Evolutionary conservation across 495 filamentous ascomycete species (phyloP), one percentile per base, ranked within the genome.

Genomic region (Haplographium delicatum): DNA sequence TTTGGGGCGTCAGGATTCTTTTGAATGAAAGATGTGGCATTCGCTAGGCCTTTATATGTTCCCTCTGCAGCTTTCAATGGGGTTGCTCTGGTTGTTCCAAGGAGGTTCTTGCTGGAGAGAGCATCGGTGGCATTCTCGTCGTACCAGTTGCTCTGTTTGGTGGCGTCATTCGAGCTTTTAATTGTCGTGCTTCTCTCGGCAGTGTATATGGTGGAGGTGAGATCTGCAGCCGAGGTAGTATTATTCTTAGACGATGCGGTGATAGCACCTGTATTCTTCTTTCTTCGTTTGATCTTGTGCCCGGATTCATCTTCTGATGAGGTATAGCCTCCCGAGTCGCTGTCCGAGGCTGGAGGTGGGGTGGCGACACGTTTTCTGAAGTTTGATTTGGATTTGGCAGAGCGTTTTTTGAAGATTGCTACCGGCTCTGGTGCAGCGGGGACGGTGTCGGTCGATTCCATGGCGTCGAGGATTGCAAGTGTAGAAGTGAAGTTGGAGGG

Each of bases 71-170:
- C 35, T 41, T 53, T 43, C 39, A 57, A 37, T 38, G 61, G 47
- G n/a, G 58, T 51, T 31, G 54, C 55, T 45, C 79, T 69, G 11
- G 85, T 85, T 18, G 75, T 80, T 10, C 85, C 85, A 11, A 88
- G 71, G 0, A 89, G 71, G 48, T 74, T 80, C 63, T 80, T 81
- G 10, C 72, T 66, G 39, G 71, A 81, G 24, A 84, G 57, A 13
- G 68, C 67, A 43, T 57, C 56, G 23, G 44, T 57, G 20, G 70
- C 63, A 39, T 79, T 72, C 44, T 91, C 85, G 53, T 90, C 89
- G 68, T 86, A 93, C 89, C 90, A 96, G 63, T 94, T 86, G n/a
- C 78, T 82, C 18, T 80, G 77, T 56, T 94, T 96, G 4, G 93
- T 97, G n/a, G 93, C 93, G 62, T 96, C 91, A 62, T 90, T 89